A percentile compares a stretch with the other conserved stretches of the same genome.
These are phyloP conservation scores for Malassezia nana DNA, from an alignment of 1,284 basidiomycete genomes.

Conservation along the genomic window DNA sequence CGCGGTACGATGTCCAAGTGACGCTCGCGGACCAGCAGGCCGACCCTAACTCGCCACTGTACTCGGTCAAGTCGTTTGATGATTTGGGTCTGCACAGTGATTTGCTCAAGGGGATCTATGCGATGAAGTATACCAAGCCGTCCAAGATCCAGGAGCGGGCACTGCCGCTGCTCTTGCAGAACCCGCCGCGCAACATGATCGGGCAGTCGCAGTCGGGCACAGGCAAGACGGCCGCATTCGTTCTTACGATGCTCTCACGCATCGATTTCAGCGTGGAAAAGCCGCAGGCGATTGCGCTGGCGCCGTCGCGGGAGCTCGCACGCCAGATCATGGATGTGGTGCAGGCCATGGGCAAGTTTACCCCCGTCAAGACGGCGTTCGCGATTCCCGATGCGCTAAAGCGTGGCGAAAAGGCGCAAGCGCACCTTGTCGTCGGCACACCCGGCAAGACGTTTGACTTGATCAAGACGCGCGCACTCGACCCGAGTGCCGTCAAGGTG, in stretches of 20 bases:
- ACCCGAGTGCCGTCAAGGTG: conserved; percentile 72
- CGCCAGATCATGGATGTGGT: conserved; percentile 96
- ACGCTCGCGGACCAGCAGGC: conserved; percentile 94
- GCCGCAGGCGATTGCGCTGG: conserved; percentile 57
- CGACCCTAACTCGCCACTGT: conserved; percentile 89
- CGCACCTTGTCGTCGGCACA: conserved; percentile 89
- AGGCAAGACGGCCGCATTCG: conserved; percentile 97
- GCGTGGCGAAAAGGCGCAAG: conserved; percentile 63
- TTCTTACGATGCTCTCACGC: conserved; percentile 90
- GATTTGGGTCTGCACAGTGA: conserved; percentile 58
- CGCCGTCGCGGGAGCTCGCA: conserved; percentile 81
- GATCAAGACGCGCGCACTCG: conserved; percentile 50
- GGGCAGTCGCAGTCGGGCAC: conserved; percentile 98
- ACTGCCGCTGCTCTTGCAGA: conserved; percentile 74
- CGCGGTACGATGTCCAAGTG: conserved; percentile 58
- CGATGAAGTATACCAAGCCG: conserved; percentile 91
- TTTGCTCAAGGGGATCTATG: conserved; percentile 89
- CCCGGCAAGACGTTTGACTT: conserved; percentile 90
- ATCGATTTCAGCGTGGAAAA: conserved; percentile 73
- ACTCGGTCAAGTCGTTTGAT: conserved; percentile 87
- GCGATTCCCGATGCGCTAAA: conserved; percentile 73
- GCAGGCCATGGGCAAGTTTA: conserved; percentile 88
- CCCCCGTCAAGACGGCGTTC: conserved; percentile 79
- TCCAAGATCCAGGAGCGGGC: conserved; percentile 99
- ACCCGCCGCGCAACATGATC: conserved; percentile 97